Evolutionary conservation across 768 basidiomycete species (phyloP).

Genomic region (Hygrocybe punicea): DNA sequence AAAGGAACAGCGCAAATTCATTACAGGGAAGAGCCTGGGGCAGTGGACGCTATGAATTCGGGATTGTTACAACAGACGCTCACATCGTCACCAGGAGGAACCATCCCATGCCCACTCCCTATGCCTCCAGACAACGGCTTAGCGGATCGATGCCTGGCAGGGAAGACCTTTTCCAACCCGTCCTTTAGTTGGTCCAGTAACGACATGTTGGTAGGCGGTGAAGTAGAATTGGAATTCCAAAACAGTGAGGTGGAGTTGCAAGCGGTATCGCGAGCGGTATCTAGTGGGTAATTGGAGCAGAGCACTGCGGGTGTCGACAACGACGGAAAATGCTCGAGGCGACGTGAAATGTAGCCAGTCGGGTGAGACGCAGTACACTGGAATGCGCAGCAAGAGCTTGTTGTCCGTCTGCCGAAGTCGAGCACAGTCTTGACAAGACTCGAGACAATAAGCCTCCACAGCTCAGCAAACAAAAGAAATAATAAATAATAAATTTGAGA

Average conservation of each 20-base stretch:
- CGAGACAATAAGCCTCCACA: too few species aligned
- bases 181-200: slow-evolving; percentile 57
- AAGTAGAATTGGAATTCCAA: background rate
- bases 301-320: too few species aligned
- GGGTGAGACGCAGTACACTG: too few species aligned
- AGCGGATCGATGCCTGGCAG: slow-evolving; percentile 42
- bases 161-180: slow-evolving; percentile 44
- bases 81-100: slow-evolving; percentile 70
- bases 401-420: background rate
- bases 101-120: slow-evolving; percentile 56
- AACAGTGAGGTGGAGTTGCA: too few species aligned
- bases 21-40: slow-evolving; percentile 9
- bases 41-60: background rate
- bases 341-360: too few species aligned
- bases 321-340: too few species aligned
- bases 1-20: slow-evolving; percentile 4
- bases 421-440: too few species aligned
- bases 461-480: background rate
- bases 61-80: slow-evolving; percentile 32
- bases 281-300: too few species aligned
- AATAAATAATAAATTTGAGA: background rate
- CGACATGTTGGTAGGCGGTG: slow-evolving; percentile 17
- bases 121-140: slow-evolving; percentile 51
- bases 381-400: too few species aligned
- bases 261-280: too few species aligned